Evolutionary conservation across 495 filamentous ascomycete species (phyloP), one percentile per base, ranked within the genome.

Genomic region (Gamarada debralockiae): DNA sequence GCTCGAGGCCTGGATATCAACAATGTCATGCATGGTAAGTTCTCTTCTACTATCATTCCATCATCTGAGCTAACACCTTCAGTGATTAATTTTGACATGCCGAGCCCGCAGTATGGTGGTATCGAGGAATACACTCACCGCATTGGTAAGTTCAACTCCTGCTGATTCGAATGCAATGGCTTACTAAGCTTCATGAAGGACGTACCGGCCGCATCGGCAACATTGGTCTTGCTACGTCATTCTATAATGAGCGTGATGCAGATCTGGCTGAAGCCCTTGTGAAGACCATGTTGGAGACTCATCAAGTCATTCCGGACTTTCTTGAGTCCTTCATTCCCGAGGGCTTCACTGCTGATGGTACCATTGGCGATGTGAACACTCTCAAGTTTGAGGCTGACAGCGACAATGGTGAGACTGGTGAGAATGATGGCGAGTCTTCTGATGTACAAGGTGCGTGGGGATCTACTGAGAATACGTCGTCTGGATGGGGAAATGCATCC

Each of bases 121-220:
- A 97, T 97, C 40, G 79, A 88, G 45, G 93, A 97, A 61, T 97
- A 98, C 61, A 79, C 87, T 50, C 93, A 98, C 61, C 88, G 93
- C 33, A 98, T 97, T 66, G 92, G 86, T 89, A 76, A 66, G 77
- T 69, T 24, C 2, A 1, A 18, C 23, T 14, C 31, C 18, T 36
- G 9, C 14, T 33, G n/a, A n/a, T 14, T n/a, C 15, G 12, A n/a
- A 14, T 12, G 22, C 6, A 15, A 14, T 10, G n/a, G 14, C 45
- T 55, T 31, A 56, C 59, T 68, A 50, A 65, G 54, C 40, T 39
- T 43, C 12, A 3, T 12, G n/a, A n/a, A 90, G 86, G 93, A 43
- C 91, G 93, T 51, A 98, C 93, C 56, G 93, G 87, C 41, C 89
- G 93, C 46, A 97, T 97, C 64, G 93, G 93, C 5, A 87, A 96